phyloP scores from a whole-genome alignment of 805 yeast species.

The Saccharomycopsis amapae region DNA sequence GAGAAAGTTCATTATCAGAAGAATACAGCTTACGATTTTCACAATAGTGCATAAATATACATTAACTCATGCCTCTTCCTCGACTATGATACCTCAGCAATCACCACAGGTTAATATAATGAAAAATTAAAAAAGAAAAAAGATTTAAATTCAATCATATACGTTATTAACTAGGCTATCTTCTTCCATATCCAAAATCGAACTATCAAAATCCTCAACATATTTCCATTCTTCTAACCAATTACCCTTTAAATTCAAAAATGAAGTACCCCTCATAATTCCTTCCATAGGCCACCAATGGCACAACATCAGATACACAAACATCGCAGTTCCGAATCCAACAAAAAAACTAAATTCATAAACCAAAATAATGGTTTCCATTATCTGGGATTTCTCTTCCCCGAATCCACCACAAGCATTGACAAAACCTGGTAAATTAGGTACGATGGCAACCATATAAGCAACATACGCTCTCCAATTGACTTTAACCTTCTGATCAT shows the following conservation, averaged over 20 bases:
- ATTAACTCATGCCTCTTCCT: too few relatives aligned
- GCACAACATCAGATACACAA: constrained; percentile 47
- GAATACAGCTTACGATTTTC: too few relatives aligned
- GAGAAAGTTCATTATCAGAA: too few relatives aligned
- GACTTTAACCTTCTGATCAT: constrained; percentile 51
- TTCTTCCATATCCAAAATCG: neutral
- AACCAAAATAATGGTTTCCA: constrained; percentile 36
- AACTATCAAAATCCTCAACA: constrained; percentile 47
- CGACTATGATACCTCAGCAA: too few relatives aligned
- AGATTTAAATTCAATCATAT: too few relatives aligned
- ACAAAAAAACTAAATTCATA: constrained; percentile 69
- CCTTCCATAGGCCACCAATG: constrained; percentile 20
- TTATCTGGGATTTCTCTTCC: too few relatives aligned
- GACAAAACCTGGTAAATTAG: constrained; percentile 81
- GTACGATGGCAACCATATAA: constrained; percentile 69
- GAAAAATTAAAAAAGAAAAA: too few relatives aligned
- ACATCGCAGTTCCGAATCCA: constrained; percentile 57
- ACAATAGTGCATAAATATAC: too few relatives aligned
- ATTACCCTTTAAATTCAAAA: constrained; percentile 32
- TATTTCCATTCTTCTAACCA: constrained; percentile 59
- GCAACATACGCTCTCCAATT: constrained; percentile 84
- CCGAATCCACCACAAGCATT: constrained; percentile 70
- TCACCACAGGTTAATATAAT: too few relatives aligned
- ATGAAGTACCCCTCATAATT: neutral
- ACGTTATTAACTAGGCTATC: too few relatives aligned